Base-by-base conservation (phyloP, 129 eudicot genomes). In the Tanacetum coccineum region DNA sequence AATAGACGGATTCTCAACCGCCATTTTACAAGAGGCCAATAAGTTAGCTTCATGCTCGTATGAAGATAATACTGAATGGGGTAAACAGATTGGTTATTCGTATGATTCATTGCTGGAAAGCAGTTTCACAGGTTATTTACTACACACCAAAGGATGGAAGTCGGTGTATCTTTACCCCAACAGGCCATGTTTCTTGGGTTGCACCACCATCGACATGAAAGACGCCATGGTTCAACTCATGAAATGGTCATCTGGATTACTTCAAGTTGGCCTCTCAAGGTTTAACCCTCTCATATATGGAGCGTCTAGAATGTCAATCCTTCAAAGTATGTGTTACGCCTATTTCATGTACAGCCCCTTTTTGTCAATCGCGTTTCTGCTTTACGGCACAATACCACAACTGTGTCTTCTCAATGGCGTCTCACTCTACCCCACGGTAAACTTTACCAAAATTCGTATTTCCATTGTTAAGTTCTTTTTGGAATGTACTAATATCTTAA, bases 141-240 rank as follows among this genome's bases (percentile, higher is more conserved):
- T 92, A 52, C 96, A 92, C 68, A 70, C 86, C 62, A 81, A 62
- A 78, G 98, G 98, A 19, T 88, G 98, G 98, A 78, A 66, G 10
- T 88, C 96, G 0, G 95, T 92, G 44, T 86, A 77, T 72, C 76
- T 79, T 6, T 77, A 88, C 61, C 96, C 98, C 0, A 60, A 65
- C 42, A 79, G 89, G 75, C 85, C 98, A 14, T 78, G 83, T 45
- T 92, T 92, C 84, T 81, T 92, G 46, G 96, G 98, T 4, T 79
- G 85, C 59, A 78, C 87, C 26, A 82, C 96, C 26, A 78, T 80
- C 14, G 85, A 85, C 75, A 75, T 92, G 96, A 88, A 85, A 26
- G 98, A 88, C 42, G 85, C 91, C 39, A 32, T 88, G 76, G 78
- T 85, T 64, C 98, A 92, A 56, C 84, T 73, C 65, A 88, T 76